phyloP scores from a whole-genome alignment of 441 rosid species.

The Arabidopsis hybrid region DNA sequence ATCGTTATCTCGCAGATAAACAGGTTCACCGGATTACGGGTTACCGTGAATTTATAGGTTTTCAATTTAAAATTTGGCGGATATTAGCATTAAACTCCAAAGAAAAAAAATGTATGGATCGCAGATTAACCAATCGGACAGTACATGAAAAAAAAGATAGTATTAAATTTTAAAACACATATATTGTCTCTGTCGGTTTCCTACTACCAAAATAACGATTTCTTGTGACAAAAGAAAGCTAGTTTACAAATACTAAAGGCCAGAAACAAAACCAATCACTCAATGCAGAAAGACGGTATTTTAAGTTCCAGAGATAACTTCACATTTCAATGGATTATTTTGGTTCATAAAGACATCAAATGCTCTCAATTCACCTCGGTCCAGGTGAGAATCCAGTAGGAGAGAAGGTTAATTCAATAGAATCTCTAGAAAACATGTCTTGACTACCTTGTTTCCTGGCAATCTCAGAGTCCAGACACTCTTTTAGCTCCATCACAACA shows the following conservation, averaged over 20 bases:
- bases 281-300: not conserved
- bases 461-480: constrained; percentile 39
- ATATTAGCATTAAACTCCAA: too few species aligned
- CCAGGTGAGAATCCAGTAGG: constrained; percentile 24
- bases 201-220: too few species aligned
- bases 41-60: too few species aligned
- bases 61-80: too few species aligned
- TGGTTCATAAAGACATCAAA: not conserved
- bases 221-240: too few species aligned
- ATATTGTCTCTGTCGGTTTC: too few species aligned
- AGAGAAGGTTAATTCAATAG: constrained; percentile 27
- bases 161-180: too few species aligned
- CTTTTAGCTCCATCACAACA: constrained; percentile 44
- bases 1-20: too few species aligned
- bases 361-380: constrained; percentile 33
- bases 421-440: constrained; percentile 10
- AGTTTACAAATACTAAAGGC: not conserved
- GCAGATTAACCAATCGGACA: too few species aligned
- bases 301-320: not conserved
- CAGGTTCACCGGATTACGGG: too few species aligned
- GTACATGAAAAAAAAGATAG: too few species aligned
- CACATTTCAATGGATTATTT: not conserved
- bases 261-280: not conserved
- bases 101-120: too few species aligned
- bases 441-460: constrained; percentile 22